Evolutionary conservation across 768 basidiomycete genomes (phyloP).

Genomic region (Trametes cinnabarina): DNA sequence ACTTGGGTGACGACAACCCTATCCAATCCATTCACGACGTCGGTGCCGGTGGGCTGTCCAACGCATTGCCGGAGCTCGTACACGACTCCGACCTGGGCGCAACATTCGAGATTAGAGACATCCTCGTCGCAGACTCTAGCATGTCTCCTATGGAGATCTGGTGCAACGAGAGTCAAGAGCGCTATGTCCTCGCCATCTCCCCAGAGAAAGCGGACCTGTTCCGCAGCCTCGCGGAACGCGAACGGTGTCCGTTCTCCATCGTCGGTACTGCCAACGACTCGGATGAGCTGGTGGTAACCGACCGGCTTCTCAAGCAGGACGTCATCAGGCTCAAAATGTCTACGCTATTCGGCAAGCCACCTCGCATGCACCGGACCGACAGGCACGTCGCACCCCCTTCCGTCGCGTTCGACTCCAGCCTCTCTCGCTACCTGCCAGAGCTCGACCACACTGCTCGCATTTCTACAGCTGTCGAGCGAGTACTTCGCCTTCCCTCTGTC

Average conservation of each 20-base stretch:
- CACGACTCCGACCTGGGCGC: slow-evolving; percentile 95
- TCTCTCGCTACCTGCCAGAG: slow-evolving; percentile 63
- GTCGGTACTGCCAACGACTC: slow-evolving; percentile 85
- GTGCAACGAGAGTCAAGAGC: slow-evolving; percentile 99
- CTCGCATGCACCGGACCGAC: slow-evolving; percentile 82
- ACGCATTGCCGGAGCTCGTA: slow-evolving; percentile 94
- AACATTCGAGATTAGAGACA: slow-evolving; percentile 88
- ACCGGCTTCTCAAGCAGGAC: slow-evolving; percentile 72
- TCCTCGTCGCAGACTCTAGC: slow-evolving; percentile 85
- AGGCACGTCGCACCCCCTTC: slow-evolving; percentile 28
- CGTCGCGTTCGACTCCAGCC: slow-evolving; percentile 65
- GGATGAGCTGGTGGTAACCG: slow-evolving; percentile 85
- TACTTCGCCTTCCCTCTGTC: slow-evolving; percentile 88
- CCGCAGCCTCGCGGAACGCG: slow-evolving; percentile 75
- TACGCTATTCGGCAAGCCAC: slow-evolving; percentile 94
- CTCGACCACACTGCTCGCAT: slow-evolving; percentile 44
- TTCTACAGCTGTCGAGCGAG: slow-evolving; percentile 66
- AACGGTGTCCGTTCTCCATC: slow-evolving; percentile 90
- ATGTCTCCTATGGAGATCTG: slow-evolving; percentile 99
- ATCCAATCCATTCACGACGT: slow-evolving; percentile 98
- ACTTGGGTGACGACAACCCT: slow-evolving; percentile 59
- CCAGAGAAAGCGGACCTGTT: slow-evolving; percentile 62
- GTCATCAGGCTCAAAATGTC: slow-evolving; percentile 92
- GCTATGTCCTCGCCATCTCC: slow-evolving; percentile 91
- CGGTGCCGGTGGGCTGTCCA: slow-evolving; percentile 94